Evolutionary conservation across 148 eudicot genomes (phyloP), one percentile per base, ranked within the genome.

Genomic region (Pouteria glomerata): DNA sequence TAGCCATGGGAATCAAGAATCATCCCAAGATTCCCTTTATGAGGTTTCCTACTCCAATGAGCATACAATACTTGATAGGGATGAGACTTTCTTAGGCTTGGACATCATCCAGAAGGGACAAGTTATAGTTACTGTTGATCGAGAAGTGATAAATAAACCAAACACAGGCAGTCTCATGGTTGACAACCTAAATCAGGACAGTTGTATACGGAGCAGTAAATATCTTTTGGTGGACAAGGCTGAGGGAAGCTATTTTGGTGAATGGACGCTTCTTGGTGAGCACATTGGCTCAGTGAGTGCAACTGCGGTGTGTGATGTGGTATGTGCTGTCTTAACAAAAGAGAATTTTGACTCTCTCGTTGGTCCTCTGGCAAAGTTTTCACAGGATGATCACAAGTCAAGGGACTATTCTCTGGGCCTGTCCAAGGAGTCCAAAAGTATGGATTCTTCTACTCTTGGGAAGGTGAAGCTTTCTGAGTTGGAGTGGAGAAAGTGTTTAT

Each of bases 181-280:
- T 67, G 90, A 84, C 47, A 62, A 21, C 70, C 78, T 82, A 75
- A 75, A 69, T 50, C 81, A 74, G 48, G 78, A 78, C 47, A 82
- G 81, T 63, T 70, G 50, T 67, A 58, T 63, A 42, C 76, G 81
- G 63, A 80, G 68, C 74, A 70, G 73, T 41, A 68, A 74, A 47
- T 71, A 75, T 66, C 70, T 85, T 44, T 69, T 78, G 31, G 77
- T 96, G 52, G 90, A 92, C 74, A 96, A 92, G 82, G 72, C 75
- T 58, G 97, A 92, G 78, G 99, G 99, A 68, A 87, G 88, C 82
- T 92, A 88, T 78, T 96, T 96, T 69, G 99, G 99, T 41, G 97
- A 96, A 74, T 92, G 97, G 99, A 79, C 85, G 53, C 90, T 96
- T 74, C 78, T 90, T 56, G 96, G 89, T 71, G 99, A 92, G 78